Percentiles rank a stretch among this genome's conserved stretches.
Conservation (phyloP, 441 rosid genomes). For the Metrosideros polymorpha region DNA sequence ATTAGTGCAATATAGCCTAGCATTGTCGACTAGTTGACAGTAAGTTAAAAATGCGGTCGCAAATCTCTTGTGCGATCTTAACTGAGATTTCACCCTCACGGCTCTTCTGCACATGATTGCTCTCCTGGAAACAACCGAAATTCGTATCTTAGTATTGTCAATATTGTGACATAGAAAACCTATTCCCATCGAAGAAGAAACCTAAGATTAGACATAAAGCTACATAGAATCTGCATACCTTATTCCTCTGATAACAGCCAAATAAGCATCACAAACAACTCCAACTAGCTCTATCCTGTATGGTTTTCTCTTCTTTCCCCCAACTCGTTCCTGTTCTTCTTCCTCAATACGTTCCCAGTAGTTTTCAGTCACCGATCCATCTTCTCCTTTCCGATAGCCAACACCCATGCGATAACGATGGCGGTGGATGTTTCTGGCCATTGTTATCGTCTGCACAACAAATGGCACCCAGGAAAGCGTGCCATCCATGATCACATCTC, state of each 20-base stretch:
- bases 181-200: not conserved
- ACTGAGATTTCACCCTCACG: slow-evolving; percentile 78
- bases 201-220: not conserved
- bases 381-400: slow-evolving; percentile 56
- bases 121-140: slow-evolving; percentile 44
- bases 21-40: slow-evolving; percentile 79
- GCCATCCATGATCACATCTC: slow-evolving; percentile 96
- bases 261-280: slow-evolving; percentile 87
- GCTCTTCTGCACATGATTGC: slow-evolving; percentile 93
- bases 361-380: slow-evolving; percentile 69
- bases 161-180: not conserved
- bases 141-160: not conserved
- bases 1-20: slow-evolving; percentile 80
- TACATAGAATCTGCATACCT: slow-evolving; percentile 31
- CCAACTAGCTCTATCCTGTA: slow-evolving; percentile 96
- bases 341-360: slow-evolving; percentile 87
- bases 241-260: slow-evolving; percentile 89
- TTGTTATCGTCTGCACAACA: slow-evolving; percentile 92
- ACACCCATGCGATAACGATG: slow-evolving; percentile 88
- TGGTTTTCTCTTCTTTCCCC: slow-evolving; percentile 58
- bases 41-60: slow-evolving; percentile 82
- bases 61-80: slow-evolving; percentile 92
- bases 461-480: slow-evolving; percentile 98
- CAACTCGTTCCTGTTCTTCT: slow-evolving; percentile 53
- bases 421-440: slow-evolving; percentile 95